Conservation (phyloP, 2,329 filamentous ascomycete species). For the Exophiala calicioides region DNA sequence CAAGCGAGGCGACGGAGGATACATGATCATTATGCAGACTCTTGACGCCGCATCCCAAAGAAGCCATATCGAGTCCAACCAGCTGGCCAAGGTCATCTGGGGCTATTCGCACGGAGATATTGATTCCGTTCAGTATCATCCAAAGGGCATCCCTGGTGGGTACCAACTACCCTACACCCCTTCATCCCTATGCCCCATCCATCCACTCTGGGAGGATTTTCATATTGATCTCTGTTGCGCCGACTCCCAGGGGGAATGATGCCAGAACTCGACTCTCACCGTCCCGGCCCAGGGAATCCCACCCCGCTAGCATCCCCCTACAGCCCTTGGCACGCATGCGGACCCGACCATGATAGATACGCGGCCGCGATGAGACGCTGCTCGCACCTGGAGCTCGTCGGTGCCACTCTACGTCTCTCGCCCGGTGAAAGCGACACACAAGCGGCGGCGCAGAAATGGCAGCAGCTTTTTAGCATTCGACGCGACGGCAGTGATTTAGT, state of each 20-base stretch:
- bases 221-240: constrained; percentile 1
- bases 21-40: constrained; percentile 54
- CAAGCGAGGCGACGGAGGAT: constrained; percentile 48
- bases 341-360: constrained; percentile 39
- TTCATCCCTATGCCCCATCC: too few relatives aligned
- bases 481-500: constrained; percentile 27
- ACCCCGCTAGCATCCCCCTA: constrained; percentile 42
- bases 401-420: constrained; percentile 40
- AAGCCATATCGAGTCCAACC: constrained; percentile 40
- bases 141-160: constrained; percentile 43
- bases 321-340: constrained; percentile 50
- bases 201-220: too few relatives aligned
- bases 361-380: constrained; percentile 40
- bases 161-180: too few relatives aligned
- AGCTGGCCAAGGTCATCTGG: constrained; percentile 42
- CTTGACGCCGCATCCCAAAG: constrained; percentile 41
- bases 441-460: constrained; percentile 44
- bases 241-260: constrained; percentile 42
- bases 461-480: constrained; percentile 40
- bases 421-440: constrained; percentile 41
- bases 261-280: constrained; percentile 47
- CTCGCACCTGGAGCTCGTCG: constrained; percentile 40
- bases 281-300: constrained; percentile 36
- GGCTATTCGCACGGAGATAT: constrained; percentile 36
- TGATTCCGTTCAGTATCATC: constrained; percentile 47